phyloP scores from a whole-genome alignment of 148 eudicot genomes.

The Rhododendron simsii region DNA sequence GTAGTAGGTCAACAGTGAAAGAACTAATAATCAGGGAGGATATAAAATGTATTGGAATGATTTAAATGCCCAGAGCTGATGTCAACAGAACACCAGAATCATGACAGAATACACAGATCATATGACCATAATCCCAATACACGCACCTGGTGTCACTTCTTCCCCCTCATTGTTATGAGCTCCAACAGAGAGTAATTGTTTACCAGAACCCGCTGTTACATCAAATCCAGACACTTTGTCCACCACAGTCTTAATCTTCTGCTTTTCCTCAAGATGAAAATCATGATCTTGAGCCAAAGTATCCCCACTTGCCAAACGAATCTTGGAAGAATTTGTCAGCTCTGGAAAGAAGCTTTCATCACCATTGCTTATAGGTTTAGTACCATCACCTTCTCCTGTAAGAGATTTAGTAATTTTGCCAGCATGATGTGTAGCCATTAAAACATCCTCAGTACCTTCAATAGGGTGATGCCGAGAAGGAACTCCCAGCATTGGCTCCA shows the following conservation, averaged over 20 bases:
- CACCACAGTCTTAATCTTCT: too few species aligned
- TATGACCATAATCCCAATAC: background rate
- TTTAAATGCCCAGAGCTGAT: background rate
- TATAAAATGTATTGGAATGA: background rate
- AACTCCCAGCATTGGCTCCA: slow-evolving; percentile 77
- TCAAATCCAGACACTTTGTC: too few species aligned
- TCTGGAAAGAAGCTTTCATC: slow-evolving; percentile 36
- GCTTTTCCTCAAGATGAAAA: too few species aligned
- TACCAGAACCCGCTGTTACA: slow-evolving; percentile 11
- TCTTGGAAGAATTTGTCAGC: slow-evolving; percentile 25
- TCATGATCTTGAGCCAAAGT: too few species aligned
- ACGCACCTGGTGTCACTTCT: slow-evolving; percentile 26
- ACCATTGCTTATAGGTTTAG: slow-evolving; percentile 35
- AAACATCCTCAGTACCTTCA: slow-evolving; percentile 40
- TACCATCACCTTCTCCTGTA: slow-evolving; percentile 38
- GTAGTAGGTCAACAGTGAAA: background rate
- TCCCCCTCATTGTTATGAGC: slow-evolving; percentile 35
- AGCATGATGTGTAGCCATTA: slow-evolving; percentile 24
- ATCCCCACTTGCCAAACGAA: slow-evolving; percentile 4
- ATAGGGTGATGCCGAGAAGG: slow-evolving; percentile 31
- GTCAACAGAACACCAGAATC: too few species aligned
- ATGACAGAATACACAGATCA: background rate
- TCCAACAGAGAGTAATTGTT: slow-evolving; percentile 20
- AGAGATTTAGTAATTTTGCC: slow-evolving; percentile 22
- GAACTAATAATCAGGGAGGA: background rate